These are phyloP conservation scores for Themeda triandra DNA, from an alignment of 176 grass and related monocot species.

Conservation along the genomic window DNA sequence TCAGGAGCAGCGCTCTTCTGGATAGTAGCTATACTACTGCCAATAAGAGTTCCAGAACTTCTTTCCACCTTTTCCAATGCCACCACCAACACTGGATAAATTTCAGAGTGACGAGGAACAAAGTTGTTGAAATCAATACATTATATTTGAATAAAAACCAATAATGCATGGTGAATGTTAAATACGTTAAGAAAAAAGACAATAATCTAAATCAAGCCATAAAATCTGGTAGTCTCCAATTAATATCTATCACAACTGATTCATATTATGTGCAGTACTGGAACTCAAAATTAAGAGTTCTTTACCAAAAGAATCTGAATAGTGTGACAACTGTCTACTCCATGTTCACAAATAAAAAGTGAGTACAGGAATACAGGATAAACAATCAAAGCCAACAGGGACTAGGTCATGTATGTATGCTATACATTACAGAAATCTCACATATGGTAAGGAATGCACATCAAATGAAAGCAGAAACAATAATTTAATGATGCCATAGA, in stretches of 20 bases:
- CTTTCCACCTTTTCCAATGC: constrained; percentile 95
- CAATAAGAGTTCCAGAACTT: constrained; percentile 86
- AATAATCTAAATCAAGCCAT: not conserved
- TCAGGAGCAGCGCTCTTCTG: constrained; percentile 97
- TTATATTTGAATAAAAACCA: not conserved
- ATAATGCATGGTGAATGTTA: constrained; percentile 8
- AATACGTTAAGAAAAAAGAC: not conserved
- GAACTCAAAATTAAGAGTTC: not conserved
- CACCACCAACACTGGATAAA: constrained; percentile 75
- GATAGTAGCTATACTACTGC: constrained; percentile 95
- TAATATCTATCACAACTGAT: not conserved
- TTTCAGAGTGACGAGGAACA: not conserved
- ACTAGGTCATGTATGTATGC: not conserved
- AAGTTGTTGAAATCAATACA: not conserved
- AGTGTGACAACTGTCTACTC: not conserved
- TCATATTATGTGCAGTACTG: not conserved
- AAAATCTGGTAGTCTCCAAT: not conserved
- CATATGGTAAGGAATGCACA: constrained; percentile 1
- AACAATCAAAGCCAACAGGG: not conserved
- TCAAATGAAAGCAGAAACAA: constrained; percentile 5
- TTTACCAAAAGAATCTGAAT: not conserved
- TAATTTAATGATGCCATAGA: not conserved
- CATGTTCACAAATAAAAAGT: not conserved
- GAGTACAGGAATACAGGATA: too few species aligned
- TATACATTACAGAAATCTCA: not conserved